A percentile compares a stretch with the other conserved stretches of the same genome.
Conservation (phyloP, 345 rosid genomes). For the Acer saccharum region DNA sequence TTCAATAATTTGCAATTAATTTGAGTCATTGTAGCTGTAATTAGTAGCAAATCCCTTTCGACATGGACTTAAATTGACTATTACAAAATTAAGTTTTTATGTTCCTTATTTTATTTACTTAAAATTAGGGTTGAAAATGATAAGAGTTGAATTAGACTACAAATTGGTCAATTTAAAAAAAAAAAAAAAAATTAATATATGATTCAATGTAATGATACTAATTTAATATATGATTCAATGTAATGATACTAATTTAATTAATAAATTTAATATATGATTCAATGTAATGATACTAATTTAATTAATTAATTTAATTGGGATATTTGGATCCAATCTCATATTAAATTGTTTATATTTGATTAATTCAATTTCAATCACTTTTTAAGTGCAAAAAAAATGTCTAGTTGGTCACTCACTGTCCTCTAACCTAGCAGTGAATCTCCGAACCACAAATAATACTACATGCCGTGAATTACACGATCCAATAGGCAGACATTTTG, state of each 20-base stretch:
- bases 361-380: not conserved
- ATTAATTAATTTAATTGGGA: not conserved
- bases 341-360: not conserved
- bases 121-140: not conserved
- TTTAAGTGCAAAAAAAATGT: not conserved
- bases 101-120: not conserved
- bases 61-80: conserved; percentile 13
- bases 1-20: not conserved
- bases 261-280: no score
- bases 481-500: not conserved
- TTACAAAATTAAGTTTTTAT: not conserved
- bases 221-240: not conserved
- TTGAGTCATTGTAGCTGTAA: conserved; percentile 12
- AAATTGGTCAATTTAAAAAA: not conserved
- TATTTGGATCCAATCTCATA: not conserved
- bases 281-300: not conserved
- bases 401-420: conserved; percentile 16
- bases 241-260: not conserved
- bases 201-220: not conserved
- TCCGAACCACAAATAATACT: not conserved
- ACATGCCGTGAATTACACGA: not conserved
- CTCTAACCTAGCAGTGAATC: not conserved
- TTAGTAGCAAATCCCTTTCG: conserved; percentile 24
- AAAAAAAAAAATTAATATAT: no score
- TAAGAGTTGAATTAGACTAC: not conserved